phyloP scores from a whole-genome alignment of 305 asterid species.

The Solanum hybrid region DNA sequence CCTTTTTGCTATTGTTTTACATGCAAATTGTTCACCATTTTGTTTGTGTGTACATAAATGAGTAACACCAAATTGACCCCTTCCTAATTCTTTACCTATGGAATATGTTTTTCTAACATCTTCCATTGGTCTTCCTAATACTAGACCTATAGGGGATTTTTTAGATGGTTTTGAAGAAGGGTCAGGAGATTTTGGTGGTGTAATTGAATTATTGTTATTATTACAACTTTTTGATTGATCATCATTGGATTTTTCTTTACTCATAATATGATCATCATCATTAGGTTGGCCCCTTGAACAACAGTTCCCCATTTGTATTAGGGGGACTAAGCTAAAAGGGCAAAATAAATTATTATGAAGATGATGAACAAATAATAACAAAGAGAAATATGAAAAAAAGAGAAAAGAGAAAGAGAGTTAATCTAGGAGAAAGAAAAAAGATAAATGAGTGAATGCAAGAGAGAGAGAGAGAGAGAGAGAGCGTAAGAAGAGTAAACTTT shows the following conservation, averaged over 20 bases:
- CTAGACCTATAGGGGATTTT: constrained; percentile 43
- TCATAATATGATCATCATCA: constrained; percentile 11
- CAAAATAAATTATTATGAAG: neutral
- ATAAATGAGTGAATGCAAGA: neutral
- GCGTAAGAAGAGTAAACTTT: neutral
- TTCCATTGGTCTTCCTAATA: constrained; percentile 78
- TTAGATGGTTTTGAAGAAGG: constrained; percentile 26
- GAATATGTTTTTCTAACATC: constrained; percentile 47
- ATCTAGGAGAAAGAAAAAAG: neutral
- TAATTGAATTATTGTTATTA: neutral
- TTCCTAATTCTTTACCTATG: constrained; percentile 74
- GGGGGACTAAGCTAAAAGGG: constrained; percentile 9
- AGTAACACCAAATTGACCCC: constrained; percentile 80
- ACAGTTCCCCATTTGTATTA: constrained; percentile 57
- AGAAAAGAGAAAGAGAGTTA: neutral
- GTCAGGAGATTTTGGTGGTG: constrained; percentile 25
- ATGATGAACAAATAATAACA: neutral
- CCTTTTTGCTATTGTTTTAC: constrained; percentile 79
- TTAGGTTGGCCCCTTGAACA: constrained; percentile 35
- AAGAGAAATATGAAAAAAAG: neutral
- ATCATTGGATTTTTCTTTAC: neutral
- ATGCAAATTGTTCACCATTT: constrained; percentile 62
- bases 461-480: neutral
- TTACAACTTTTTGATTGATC: neutral
- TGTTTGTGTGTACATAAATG: constrained; percentile 66